Base-by-base conservation (phyloP, 352 stramenopile genomes). In the Phytophthora melonis region DNA sequence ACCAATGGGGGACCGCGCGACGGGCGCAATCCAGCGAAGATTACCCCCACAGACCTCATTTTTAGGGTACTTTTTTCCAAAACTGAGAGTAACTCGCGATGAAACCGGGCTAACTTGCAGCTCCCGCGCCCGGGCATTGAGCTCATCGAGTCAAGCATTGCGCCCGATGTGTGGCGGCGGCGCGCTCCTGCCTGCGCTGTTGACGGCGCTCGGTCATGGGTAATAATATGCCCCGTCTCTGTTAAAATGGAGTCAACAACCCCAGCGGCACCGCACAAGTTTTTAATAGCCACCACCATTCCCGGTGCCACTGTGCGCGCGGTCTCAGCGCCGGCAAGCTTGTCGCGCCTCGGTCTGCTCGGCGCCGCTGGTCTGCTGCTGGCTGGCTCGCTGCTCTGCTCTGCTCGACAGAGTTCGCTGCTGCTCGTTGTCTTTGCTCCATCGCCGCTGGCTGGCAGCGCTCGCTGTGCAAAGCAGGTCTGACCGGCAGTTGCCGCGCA, bases 241-340 rank as follows among this genome's bases (percentile, higher is more conserved):
- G 49, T 18, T 1, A 36, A 34, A 47, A 53, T 68, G 66, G 66
- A 68, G 66, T 73, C 66, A 73, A 68, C 66, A 73, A 32, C 34
- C 19, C 3, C 11, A 23, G n/a, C 56, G 30, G 59, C 66, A 73
- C 66, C 66, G 41, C 66, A 73, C 34, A 41, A 32, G 34, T 52
- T 66, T 68, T 61, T 66, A 67, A 60, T 57, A 47, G 39, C 66
- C 47, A 50, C 34, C 58, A 58, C 41, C 63, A 54, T 27, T 41
- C 6, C 6, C 21, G 3, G 64, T 71, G 49, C 58, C 66, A 73
- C 66, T 68, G 8, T 73, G 55, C 5, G n/a, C 18, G 13, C 6
- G 45, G 43, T 61, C 50, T 63, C 36, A 68, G 52, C 52, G 55
- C 55, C 45, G 55, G 55, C 47, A 21, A 58, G 30, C 30, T 52